Evolutionary conservation across 345 rosid species (phyloP).

Genomic region (Moricandia moricandioides): DNA sequence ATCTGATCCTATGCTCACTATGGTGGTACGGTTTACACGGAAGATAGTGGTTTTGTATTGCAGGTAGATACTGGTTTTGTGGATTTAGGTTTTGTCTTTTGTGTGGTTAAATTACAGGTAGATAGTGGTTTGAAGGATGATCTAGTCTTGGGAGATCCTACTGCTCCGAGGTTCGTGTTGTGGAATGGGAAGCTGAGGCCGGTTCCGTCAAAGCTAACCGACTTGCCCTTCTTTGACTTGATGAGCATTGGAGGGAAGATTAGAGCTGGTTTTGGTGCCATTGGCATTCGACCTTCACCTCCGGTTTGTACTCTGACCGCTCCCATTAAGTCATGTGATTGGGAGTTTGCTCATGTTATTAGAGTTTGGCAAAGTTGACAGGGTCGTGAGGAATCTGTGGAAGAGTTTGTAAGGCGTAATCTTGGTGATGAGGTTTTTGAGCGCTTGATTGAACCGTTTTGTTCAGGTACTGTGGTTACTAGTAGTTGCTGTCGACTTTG

Average conservation of each 20-base stretch:
- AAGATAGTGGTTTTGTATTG: background rate
- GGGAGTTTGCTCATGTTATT: slow-evolving; percentile 43
- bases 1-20: slow-evolving; percentile 75
- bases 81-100: background rate
- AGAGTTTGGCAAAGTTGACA: slow-evolving; percentile 73
- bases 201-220: slow-evolving; percentile 67
- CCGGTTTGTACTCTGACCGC: slow-evolving; percentile 56
- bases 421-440: slow-evolving; percentile 86
- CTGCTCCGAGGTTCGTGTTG: slow-evolving; percentile 71
- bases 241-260: slow-evolving; percentile 78
- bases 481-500: background rate
- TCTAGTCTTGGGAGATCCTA: slow-evolving; percentile 75
- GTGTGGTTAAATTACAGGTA: slow-evolving; percentile 44
- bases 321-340: background rate
- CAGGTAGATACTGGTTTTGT: background rate
- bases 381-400: slow-evolving; percentile 94
- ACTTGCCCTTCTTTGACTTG: slow-evolving; percentile 68
- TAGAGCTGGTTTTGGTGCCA: slow-evolving; percentile 78
- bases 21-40: slow-evolving; percentile 48
- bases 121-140: slow-evolving; percentile 80
- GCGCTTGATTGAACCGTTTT: slow-evolving; percentile 83
- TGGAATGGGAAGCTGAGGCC: slow-evolving; percentile 83
- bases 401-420: slow-evolving; percentile 91
- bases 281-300: slow-evolving; percentile 75
- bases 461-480: slow-evolving; percentile 53